Conservation (phyloP, 2,329 filamentous ascomycete genomes). For the Nemania diffusa region DNA sequence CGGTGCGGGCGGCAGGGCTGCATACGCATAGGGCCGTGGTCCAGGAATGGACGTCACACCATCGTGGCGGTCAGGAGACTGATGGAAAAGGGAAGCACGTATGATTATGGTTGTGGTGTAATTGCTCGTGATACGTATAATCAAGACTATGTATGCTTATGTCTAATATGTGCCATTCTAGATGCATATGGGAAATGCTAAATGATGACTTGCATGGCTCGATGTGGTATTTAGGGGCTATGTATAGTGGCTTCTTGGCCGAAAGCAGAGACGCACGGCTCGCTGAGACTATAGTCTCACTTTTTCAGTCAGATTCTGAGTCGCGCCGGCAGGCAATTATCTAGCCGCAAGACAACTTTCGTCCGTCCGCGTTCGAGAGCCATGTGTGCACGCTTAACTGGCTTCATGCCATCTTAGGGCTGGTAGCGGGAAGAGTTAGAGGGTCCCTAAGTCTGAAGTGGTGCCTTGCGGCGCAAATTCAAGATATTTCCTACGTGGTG, state of each 20-base stretch:
- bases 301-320: too few relatives aligned
- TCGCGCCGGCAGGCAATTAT: not conserved
- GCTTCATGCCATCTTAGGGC: not conserved
- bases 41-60: not conserved
- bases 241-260: not conserved
- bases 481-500: not conserved
- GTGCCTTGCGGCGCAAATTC: not conserved
- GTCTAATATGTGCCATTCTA: not conserved
- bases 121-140: not conserved
- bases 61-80: not conserved
- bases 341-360: not conserved
- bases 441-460: not conserved
- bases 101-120: not conserved
- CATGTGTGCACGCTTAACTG: not conserved
- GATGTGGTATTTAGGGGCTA: conserved; percentile 4
- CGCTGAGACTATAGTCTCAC: too few relatives aligned
- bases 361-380: not conserved
- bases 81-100: not conserved
- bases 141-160: not conserved
- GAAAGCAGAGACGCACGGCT: not conserved
- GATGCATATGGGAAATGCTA: not conserved
- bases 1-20: not conserved
- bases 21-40: not conserved
- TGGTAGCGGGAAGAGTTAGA: not conserved
- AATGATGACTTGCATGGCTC: conserved; percentile 23